Base-by-base conservation (phyloP, 1,284 basidiomycete genomes). In the Pseudozyma tsukubaensis region DNA sequence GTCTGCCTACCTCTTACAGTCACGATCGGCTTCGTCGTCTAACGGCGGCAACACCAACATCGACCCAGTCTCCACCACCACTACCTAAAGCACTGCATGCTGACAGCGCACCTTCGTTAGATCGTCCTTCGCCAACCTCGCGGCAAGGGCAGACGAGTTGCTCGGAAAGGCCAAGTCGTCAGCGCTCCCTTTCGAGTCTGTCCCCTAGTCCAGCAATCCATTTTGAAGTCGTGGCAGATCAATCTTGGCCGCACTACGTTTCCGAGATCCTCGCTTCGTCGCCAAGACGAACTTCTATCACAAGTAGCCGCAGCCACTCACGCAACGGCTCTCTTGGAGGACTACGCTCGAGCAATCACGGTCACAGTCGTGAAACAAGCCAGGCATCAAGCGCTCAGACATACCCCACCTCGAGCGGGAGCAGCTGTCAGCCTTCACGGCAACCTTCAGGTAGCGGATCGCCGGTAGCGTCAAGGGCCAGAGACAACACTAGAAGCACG, bases 121-220 rank as follows among this genome's bases (percentile, higher is more conserved):
- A 24, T 2, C 16, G 13, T 14, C 21, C 36, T 13, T 13, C 54
- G 18, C 14, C 18, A 13, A 9, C 19, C 9, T 39, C 54, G 35
- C 43, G 14, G 11, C 21, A 35, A 8, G 21, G 29, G 1, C 34
- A 16, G 14, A 16, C 12, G 7, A 37, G 16, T 10, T 34, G 39
- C 18, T 47, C 16, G 16, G 18, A 34, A 16, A 44, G 12, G 3
- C 10, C 14, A 4, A 12, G 11, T 14, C 21, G 21, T 7, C 21
- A 35, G 12, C 35, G 16, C 3, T 32, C 52, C 3, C 34, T 24
- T 13, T 44, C 42, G 6, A 35, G 18, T 7, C 29, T 54, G 3
- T 19, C 32, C 9, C 52, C 51, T 1, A 70, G 67, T 44, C 67
- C 67, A 7, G 53, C 53, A 1, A 49, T 70, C 5, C 52, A 49